A percentile compares a stretch with the other conserved stretches of the same genome.
Conservation (phyloP, 2,329 filamentous ascomycete species). For the Neopestalotiopsis sp. region DNA sequence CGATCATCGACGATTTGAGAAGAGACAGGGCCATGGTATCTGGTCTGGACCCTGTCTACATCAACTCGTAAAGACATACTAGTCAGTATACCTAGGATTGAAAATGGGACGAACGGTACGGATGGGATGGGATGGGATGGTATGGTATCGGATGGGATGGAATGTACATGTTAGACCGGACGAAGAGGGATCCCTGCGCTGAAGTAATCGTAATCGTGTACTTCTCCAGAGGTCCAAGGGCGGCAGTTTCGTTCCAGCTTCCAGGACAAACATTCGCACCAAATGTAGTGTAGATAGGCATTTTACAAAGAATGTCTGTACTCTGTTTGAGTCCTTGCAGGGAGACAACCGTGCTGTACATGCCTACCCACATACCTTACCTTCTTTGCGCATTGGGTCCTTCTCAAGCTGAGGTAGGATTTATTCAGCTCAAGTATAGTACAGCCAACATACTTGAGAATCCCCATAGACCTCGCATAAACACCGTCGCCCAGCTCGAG, state of each 20-base stretch:
- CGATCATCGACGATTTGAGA: conserved; percentile 9
- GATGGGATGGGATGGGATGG: background rate
- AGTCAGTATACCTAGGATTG: background rate
- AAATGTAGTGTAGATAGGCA: no score
- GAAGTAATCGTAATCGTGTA: background rate
- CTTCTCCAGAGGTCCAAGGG: background rate
- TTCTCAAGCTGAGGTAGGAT: background rate
- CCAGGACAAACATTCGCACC: background rate
- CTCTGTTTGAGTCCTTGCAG: background rate
- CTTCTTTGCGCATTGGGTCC: no score
- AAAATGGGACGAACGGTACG: background rate
- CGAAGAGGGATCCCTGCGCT: conserved; percentile 4
- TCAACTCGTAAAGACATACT: background rate
- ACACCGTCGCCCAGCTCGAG: background rate
- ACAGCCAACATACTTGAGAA: background rate
- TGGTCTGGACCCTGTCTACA: background rate
- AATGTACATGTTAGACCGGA: background rate
- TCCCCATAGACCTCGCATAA: background rate
- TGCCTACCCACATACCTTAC: no score
- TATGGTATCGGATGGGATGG: background rate
- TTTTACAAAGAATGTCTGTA: background rate
- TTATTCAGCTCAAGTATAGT: background rate
- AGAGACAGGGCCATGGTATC: background rate
- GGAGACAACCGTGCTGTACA: background rate
- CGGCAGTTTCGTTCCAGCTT: background rate